These are phyloP conservation scores for Apiotrichum gracile DNA, from an alignment of 1,284 basidiomycete genomes.

Conservation along the genomic window DNA sequence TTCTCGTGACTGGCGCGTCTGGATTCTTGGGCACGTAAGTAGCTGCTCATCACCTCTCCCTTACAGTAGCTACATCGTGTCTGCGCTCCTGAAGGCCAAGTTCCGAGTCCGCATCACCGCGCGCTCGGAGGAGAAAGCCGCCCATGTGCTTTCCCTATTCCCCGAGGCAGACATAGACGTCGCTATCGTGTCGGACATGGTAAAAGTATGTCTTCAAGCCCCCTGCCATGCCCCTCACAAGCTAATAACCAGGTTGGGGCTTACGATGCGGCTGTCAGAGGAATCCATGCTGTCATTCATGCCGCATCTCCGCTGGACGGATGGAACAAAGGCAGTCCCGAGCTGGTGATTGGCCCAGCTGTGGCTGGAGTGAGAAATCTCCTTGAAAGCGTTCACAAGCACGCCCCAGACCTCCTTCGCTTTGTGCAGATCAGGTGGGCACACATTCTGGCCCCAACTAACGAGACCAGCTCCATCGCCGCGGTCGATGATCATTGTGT, in stretches of 20 bases:
- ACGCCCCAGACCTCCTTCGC: background rate
- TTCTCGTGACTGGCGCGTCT: conserved; percentile 1
- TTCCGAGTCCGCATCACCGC: background rate
- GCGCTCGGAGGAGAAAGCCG: background rate
- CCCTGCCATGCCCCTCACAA: background rate
- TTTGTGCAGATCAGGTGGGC: background rate
- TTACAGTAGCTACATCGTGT: background rate
- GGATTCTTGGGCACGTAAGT: conserved; percentile 1
- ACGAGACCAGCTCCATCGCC: background rate
- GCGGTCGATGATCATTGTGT: background rate
- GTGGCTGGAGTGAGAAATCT: background rate
- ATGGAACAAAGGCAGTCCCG: background rate
- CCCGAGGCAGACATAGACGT: conserved; percentile 9
- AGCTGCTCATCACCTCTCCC: background rate
- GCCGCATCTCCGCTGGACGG: background rate
- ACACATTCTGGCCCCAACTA: background rate
- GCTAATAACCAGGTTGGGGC: background rate
- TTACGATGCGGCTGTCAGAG: background rate
- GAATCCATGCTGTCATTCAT: background rate
- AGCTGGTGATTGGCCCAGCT: background rate
- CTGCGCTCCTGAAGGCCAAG: background rate
- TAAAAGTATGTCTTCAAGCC: background rate
- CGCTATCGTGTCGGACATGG: background rate
- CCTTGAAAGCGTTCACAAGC: background rate
- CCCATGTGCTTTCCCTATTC: conserved; percentile 46